A percentile compares a stretch with the other conserved stretches of the same genome.
These are phyloP conservation scores for Phaffia tasmanica DNA, from an alignment of 768 basidiomycete genomes.

Conservation along the genomic window DNA sequence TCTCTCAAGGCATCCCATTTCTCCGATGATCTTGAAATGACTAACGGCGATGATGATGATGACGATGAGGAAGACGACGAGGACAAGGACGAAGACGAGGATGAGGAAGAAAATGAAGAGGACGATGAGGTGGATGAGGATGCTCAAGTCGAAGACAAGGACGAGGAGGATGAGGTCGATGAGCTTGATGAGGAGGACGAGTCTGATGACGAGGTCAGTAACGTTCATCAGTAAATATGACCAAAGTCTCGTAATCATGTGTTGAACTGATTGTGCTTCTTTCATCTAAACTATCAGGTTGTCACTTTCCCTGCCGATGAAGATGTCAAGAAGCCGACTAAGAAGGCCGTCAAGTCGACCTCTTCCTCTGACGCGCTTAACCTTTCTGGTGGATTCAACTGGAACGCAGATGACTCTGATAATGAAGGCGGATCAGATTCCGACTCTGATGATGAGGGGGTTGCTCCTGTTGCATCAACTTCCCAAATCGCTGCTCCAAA, in stretches of 20 bases:
- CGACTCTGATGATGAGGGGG: slow-evolving; percentile 7
- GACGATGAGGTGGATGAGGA: slow-evolving; percentile 37
- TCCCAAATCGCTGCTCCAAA: slow-evolving; percentile 50
- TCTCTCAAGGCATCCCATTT: slow-evolving; percentile 83
- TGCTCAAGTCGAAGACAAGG: slow-evolving; percentile 30
- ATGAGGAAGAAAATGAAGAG: slow-evolving; percentile 28
- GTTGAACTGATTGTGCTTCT: background rate
- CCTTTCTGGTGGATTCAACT: slow-evolving; percentile 37
- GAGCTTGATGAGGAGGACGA: slow-evolving; percentile 43
- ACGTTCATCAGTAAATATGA: background rate
- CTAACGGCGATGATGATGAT: slow-evolving; percentile 31
- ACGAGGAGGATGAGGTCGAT: slow-evolving; percentile 22
- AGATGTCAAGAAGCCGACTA: slow-evolving; percentile 30
- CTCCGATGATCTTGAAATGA: slow-evolving; percentile 46
- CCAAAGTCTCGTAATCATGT: too few relatives aligned
- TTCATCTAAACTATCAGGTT: slow-evolving; percentile 3
- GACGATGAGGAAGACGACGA: slow-evolving; percentile 34
- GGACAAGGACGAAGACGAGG: slow-evolving; percentile 48
- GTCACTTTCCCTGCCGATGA: slow-evolving; percentile 18
- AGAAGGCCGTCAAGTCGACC: slow-evolving; percentile 17
- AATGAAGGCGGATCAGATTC: slow-evolving; percentile 29
- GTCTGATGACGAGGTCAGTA: slow-evolving; percentile 38
- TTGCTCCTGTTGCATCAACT: background rate
- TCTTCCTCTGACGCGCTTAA: slow-evolving; percentile 26
- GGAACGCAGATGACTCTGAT: slow-evolving; percentile 38